Evolutionary conservation across 768 basidiomycete species (phyloP), one percentile per base, ranked within the genome.

Genomic region (Mycena vitilis): DNA sequence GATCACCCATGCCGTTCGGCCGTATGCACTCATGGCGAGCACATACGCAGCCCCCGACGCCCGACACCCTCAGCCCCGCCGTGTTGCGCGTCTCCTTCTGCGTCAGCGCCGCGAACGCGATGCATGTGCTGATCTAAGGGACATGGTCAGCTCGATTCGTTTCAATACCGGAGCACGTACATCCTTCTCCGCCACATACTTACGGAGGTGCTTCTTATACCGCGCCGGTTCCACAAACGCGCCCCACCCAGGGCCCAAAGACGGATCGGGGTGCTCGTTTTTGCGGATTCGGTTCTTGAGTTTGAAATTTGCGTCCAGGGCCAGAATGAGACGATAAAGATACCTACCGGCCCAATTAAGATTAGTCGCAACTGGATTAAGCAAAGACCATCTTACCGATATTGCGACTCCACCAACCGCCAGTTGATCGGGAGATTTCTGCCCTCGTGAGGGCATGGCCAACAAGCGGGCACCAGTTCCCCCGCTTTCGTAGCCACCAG

Each of bases 281-380:
- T 42, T 36, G 3, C 44, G 49, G 25, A 68, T 25, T 16, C 59
- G 60, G n/a, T 73, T 69, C 45, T 77, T 78, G 16, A 77, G 62
- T 2, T 65, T 57, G 55, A 78, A 78, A 51, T 76, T 76, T 15
- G 76, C 74, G 65, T 77, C 77, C 23, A 76, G 37, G 2, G 76
- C 68, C 20, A 78, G 40, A 40, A 74, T 60, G 1, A 74, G 59
- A 15, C 60, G 68, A 61, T 74, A 76, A 1, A 77, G 48, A 49
- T 58, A 78, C 30, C 76, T 78, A 18, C 20, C 7, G 5, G 2
- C 36, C 4, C 9, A 1, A 2, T 52, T 11, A 2, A 12, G 23
- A 16, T 1, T n/a, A 16, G 5, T n/a, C 30, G 30, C 30, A 3
- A 5, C 30, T 18, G 18, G 16, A 13, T 13, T 11, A 8, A 20